Evolutionary conservation across 805 yeast genomes (phyloP).

Genomic region (Yarrowia bubula): DNA sequence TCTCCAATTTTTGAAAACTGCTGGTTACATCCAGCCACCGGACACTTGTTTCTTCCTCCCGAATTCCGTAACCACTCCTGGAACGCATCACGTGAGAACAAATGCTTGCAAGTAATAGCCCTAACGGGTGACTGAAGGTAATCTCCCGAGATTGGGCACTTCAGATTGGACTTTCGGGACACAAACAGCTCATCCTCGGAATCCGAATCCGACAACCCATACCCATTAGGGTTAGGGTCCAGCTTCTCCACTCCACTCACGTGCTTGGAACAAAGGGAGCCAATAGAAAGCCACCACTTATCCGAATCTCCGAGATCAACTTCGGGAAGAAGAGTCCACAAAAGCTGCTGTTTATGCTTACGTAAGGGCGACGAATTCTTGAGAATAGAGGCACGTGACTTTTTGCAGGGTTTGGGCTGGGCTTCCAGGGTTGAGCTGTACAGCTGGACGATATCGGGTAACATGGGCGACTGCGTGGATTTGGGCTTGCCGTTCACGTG

Average conservation of each 20-base stretch:
- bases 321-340: constrained; percentile 2
- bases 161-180: constrained; percentile 8
- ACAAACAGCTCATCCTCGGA: constrained; percentile 11
- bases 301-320: not conserved
- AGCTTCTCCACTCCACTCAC: not conserved
- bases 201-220: not conserved
- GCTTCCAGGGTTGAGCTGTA: not conserved
- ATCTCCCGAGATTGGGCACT: constrained; percentile 10
- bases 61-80: not conserved
- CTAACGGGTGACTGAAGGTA: not conserved
- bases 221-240: not conserved
- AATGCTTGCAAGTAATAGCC: not conserved
- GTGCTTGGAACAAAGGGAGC: not conserved
- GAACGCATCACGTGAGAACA: not conserved
- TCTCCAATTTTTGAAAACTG: not conserved
- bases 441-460: not conserved
- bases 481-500: not conserved
- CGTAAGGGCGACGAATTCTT: not conserved
- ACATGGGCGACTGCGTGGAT: not conserved
- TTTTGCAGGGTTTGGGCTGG: not conserved
- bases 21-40: constrained; percentile 3
- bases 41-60: not conserved
- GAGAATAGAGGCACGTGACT: not conserved
- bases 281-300: constrained; percentile 5
- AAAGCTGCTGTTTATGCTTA: not conserved